phyloP scores from a whole-genome alignment of 2,329 filamentous ascomycete species.

The Microdochium nivale region DNA sequence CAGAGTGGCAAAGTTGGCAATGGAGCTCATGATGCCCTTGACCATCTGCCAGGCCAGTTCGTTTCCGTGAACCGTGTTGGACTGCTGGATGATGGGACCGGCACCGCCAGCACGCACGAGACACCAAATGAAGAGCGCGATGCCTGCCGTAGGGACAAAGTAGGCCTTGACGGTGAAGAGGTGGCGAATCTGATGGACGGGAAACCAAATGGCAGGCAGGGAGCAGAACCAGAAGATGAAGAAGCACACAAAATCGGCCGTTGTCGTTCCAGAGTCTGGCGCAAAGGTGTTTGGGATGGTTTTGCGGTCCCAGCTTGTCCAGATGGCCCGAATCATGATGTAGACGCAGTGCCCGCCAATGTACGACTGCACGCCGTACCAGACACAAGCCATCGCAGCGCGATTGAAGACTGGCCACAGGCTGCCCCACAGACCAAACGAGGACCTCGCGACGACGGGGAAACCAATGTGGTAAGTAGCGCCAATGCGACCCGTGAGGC shows the following conservation, averaged over 20 bases:
- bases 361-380: constrained; percentile 80
- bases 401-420: constrained; percentile 86
- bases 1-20: constrained; percentile 84
- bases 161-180: constrained; percentile 86
- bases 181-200: constrained; percentile 80
- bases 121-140: constrained; percentile 84
- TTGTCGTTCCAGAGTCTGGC: constrained; percentile 58
- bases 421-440: constrained; percentile 83
- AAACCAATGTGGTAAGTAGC: constrained; percentile 86
- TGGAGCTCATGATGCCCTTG: constrained; percentile 77
- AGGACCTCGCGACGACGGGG: constrained; percentile 68
- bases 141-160: constrained; percentile 73
- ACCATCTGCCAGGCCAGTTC: constrained; percentile 74
- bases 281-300: constrained; percentile 61
- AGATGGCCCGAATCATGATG: constrained; percentile 82
- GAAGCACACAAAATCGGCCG: constrained; percentile 70
- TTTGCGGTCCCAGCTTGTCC: constrained; percentile 54
- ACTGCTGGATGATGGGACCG: constrained; percentile 71
- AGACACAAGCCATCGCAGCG: constrained; percentile 77
- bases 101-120: constrained; percentile 73
- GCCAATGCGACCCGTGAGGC: constrained; percentile 72
- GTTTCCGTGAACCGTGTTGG: constrained; percentile 53
- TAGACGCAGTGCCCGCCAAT: constrained; percentile 82
- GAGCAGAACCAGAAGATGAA: constrained; percentile 80
- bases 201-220: constrained; percentile 80